Evolutionary conservation across 306 rosid species (phyloP), one percentile per base, ranked within the genome.

Genomic region (Parietaria judaica): DNA sequence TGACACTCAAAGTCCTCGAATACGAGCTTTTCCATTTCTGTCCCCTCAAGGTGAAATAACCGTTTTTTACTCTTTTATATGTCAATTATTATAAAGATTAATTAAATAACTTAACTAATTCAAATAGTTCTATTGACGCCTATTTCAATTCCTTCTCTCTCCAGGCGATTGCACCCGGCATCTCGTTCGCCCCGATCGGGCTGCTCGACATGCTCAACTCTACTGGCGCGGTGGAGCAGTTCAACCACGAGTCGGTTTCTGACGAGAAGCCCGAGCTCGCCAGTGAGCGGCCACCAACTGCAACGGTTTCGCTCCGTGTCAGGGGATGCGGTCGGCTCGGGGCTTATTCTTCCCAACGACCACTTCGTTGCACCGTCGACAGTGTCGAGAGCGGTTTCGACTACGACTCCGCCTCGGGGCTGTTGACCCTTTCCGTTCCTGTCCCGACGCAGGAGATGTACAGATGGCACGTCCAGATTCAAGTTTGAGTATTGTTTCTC

Each of bases 1-100:
- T 88, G 70, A 84, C 94, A 0, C 84, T 94, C 11, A 71, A 78
- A 58, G 97, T 79, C 51, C 78, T 94, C 23, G 99, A 88, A 63
- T 89, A 84, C 61, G 99, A 88, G 67, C 88, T 94, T 36, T 88
- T 78, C 82, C 97, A 88, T 68, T 74, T 88, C 82, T 82, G 83
- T 70, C 99, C 95, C 39, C 64, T 94, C 66, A 80, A 74, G 72
- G 99, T 86, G 60, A 63, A 79, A 14, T 9, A 50, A 37, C 55
- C 11, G 7, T 31, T 47, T 3, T 11, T 74, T 66, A 34, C 39
- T 14, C 11, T 13, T 56, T 15, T 41, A 5, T 8, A 41, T 5
- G 45, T 1, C 45, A 41, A 23, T 0, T 23, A 23, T 23, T 2
- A 23, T 23, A 23, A 23, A 23, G 31, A 23, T 23, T 23, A 23